Evolutionary conservation across 2,329 filamentous ascomycete genomes (phyloP), one percentile per base, ranked within the genome.

Genomic region (Alternaria metachromatica): DNA sequence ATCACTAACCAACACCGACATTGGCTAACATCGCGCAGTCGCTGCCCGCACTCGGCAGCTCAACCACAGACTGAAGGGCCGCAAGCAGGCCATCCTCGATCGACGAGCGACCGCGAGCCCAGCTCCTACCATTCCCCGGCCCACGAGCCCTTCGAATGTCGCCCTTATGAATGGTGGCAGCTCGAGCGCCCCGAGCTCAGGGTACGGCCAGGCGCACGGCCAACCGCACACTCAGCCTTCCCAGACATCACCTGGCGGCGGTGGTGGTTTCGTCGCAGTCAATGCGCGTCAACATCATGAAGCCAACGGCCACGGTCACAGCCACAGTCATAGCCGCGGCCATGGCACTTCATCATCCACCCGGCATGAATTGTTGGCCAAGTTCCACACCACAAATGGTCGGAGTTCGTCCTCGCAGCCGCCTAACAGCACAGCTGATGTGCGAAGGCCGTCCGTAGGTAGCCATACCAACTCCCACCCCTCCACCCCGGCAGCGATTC

Each of bases 51-150:
- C 93, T 12, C 87, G 92, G 43, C 92, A 95, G 77, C 86, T 97
- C 18, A 94, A 94, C 70, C 93, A 96, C 74, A 88, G 91, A 46
- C 82, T 97, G 54, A 92, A 91, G 75, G 90, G 90, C 53, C 89
- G 92, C 55, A 90, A 89, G 72, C 88, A 87, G 58, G 91, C 90
- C n/a, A 92, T 94, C 66, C 82, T 90, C 51, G 87, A 87, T 59
- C 85, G 91, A 37, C 86, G 90, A 60, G 85, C 86, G 20, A 82
- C 80, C 10, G 83, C 87, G 61, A 82, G 78, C 60, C 79, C 79
- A 26, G 73, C 70, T 13, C 70, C 76, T 25, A 72, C 74, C 9
- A 64, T 76, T 13, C 53, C 63, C 15, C 80, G 80, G 18, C 75
- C 78, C 2, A 65, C 79, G 10, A 81, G 79, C 54, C 80, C 80